Percentiles rank a stretch among this genome's conserved stretches.
Evolutionary conservation across 495 filamentous ascomycete species (phyloP).

Genomic region (Podospora bellae-mahoneyi): DNA sequence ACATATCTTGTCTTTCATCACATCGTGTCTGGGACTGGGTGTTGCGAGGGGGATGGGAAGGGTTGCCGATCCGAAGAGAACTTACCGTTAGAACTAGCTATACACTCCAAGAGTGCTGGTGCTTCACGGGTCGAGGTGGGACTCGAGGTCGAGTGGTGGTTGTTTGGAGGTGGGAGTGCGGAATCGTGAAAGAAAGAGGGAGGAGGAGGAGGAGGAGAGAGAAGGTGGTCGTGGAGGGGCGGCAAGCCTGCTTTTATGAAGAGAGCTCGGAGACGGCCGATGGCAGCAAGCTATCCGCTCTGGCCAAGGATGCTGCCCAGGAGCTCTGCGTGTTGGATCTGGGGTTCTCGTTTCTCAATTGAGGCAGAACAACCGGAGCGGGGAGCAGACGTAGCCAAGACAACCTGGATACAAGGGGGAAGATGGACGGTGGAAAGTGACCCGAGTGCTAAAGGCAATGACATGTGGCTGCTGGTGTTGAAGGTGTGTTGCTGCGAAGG

Average conservation of each 20-base stretch:
- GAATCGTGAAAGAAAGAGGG: conserved; percentile 27
- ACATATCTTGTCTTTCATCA: conserved; percentile 18
- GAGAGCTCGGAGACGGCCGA: conserved; percentile 11
- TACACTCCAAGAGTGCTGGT: conserved; percentile 19
- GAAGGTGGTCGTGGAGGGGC: conserved; percentile 18
- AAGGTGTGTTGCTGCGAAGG: conserved; percentile 4
- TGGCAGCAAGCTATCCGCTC: conserved; percentile 4
- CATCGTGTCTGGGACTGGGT: conserved; percentile 1
- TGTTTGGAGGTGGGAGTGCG: conserved; percentile 9
- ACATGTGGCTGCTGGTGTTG: conserved; percentile 6
- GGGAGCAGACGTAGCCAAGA: conserved; percentile 21
- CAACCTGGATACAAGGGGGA: conserved; percentile 15
- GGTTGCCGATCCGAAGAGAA: background rate
- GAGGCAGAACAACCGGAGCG: conserved; percentile 26
- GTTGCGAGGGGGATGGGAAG: background rate
- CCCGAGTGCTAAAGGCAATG: conserved; percentile 12
- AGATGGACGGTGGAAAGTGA: conserved; percentile 9
- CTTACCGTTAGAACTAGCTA: conserved; percentile 32
- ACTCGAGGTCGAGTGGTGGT: conserved; percentile 17
- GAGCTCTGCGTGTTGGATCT: conserved; percentile 18
- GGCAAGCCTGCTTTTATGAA: conserved; percentile 30
- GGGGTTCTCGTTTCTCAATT: conserved; percentile 26
- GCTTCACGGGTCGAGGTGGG: conserved; percentile 13
- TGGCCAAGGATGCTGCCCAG: conserved; percentile 4
- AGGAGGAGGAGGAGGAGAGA: conserved; percentile 5